Percentiles rank a stretch among this genome's conserved stretches.
phyloP scores from a whole-genome alignment of 2,329 filamentous ascomycete species.

The Juglanconis oblonga region DNA sequence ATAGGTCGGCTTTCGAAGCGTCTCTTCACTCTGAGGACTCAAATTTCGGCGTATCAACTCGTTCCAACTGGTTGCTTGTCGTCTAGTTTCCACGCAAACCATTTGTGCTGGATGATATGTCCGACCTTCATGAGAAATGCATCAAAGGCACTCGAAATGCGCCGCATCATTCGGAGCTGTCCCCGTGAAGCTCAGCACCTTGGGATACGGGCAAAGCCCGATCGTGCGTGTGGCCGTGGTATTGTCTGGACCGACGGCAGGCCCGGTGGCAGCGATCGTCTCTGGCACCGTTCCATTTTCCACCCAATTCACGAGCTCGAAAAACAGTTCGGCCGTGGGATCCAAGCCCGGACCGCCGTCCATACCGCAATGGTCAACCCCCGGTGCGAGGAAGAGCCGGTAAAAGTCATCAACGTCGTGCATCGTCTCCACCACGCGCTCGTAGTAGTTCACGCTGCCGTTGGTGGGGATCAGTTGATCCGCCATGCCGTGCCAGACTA shows the following conservation, averaged over 20 bases:
- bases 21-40: no score
- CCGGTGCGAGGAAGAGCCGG: conserved; percentile 47
- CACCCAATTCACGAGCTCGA: conserved; percentile 20
- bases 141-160: conserved; percentile 3
- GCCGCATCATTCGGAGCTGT: conserved; percentile 2
- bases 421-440: conserved; percentile 35
- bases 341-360: conserved; percentile 32
- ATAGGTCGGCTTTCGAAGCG: no score
- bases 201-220: conserved; percentile 4
- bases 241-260: background rate
- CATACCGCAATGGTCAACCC: conserved; percentile 47
- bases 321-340: conserved; percentile 28
- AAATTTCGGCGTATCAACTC: no score
- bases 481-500: conserved; percentile 40
- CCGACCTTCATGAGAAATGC: background rate
- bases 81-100: no score
- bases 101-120: no score
- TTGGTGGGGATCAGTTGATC: conserved; percentile 34
- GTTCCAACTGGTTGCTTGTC: no score
- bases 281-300: conserved; percentile 20
- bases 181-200: conserved; percentile 1
- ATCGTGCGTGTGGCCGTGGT: conserved; percentile 9
- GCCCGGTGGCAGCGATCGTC: conserved; percentile 13
- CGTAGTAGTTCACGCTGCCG: conserved; percentile 31
- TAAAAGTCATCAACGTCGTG: conserved; percentile 44